Conservation (phyloP, 352 stramenopile species). For the Blastocystis hominis region DNA sequence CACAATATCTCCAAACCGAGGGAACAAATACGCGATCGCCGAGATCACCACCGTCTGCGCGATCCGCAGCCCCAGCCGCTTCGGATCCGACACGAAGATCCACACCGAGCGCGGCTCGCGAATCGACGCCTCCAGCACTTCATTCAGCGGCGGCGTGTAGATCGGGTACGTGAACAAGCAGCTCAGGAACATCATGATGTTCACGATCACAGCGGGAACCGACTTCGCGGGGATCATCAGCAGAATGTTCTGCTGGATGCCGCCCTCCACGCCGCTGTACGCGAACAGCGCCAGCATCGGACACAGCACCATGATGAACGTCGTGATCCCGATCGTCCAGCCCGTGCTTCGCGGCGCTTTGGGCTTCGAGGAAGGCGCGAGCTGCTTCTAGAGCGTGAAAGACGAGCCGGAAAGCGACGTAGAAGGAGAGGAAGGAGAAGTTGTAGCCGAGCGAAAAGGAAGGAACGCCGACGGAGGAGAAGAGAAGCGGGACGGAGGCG, state of each 20-base stretch:
- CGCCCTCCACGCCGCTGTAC: conserved; percentile 36
- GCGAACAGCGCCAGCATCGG: conserved; percentile 19
- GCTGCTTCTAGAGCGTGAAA: not conserved
- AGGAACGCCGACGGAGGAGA: conserved; percentile 21
- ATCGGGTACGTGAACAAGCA: conserved; percentile 30
- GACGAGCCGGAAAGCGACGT: not conserved
- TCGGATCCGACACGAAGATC: not conserved
- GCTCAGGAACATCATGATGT: conserved; percentile 38
- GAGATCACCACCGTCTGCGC: conserved; percentile 13
- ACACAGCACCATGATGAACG: not conserved
- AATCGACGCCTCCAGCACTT: not conserved
- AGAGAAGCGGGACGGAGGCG: not conserved
- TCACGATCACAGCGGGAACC: not conserved
- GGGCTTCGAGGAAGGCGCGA: not conserved
- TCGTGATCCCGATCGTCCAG: not conserved
- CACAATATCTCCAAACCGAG: conserved; percentile 9
- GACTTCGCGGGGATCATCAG: conserved; percentile 5
- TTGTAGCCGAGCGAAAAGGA: conserved; percentile 46
- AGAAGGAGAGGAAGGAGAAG: conserved; percentile 45
- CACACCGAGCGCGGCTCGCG: not conserved
- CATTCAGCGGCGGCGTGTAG: conserved; percentile 18
- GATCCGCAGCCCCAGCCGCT: not conserved
- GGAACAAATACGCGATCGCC: not conserved
- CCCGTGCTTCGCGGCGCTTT: not conserved
- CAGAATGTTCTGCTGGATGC: conserved; percentile 52